Conservation (phyloP, 2,329 filamentous ascomycete species). For the Aotearoamyces nothofagi region DNA sequence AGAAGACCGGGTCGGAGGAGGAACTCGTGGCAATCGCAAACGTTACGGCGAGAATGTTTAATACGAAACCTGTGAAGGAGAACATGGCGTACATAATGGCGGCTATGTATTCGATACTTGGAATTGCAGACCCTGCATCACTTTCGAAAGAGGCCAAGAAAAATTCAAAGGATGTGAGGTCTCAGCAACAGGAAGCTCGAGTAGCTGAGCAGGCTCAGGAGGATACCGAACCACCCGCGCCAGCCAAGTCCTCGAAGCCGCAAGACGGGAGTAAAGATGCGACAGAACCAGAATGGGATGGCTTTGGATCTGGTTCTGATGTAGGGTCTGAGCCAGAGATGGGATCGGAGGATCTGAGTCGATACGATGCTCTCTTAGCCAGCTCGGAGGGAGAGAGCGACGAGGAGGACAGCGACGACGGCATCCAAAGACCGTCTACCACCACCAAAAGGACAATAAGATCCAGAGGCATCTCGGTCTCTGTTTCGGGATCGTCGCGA, state of each 20-base stretch:
- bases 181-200: constrained; percentile 1
- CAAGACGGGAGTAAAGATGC: constrained; percentile 3
- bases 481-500: constrained; percentile 4
- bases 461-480: constrained; percentile 7
- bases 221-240: not conserved
- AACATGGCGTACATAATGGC: constrained; percentile 24
- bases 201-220: no score
- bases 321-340: constrained; percentile 8
- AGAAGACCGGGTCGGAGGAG: constrained; percentile 14
- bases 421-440: constrained; percentile 1
- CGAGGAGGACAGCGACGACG: constrained; percentile 7
- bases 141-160: constrained; percentile 7
- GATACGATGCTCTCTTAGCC: constrained; percentile 15
- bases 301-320: constrained; percentile 9
- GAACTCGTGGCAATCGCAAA: constrained; percentile 26
- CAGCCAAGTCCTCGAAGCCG: not conserved
- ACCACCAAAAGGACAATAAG: no score
- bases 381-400: constrained; percentile 18
- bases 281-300: constrained; percentile 8
- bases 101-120: constrained; percentile 15
- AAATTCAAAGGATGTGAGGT: constrained; percentile 9
- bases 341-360: constrained; percentile 9
- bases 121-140: constrained; percentile 11
- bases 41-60: constrained; percentile 37
- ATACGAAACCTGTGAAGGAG: constrained; percentile 34